Evolutionary conservation across 306 rosid genomes (phyloP), one percentile per base, ranked within the genome.

Genomic region (Rosa lucieae): DNA sequence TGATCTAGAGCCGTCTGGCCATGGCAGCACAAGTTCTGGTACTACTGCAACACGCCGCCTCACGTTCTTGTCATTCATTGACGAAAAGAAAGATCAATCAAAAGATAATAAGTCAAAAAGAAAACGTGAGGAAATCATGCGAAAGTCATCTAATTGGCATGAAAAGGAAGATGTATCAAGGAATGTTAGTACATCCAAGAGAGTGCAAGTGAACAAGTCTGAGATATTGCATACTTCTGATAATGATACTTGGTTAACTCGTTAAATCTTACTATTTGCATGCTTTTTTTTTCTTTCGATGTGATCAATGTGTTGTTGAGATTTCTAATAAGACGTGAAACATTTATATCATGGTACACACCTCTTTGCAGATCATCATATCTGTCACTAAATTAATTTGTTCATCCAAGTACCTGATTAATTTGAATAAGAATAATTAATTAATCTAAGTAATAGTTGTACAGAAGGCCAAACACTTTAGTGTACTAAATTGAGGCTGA

Each of bases 41-140:
- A 13, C 84, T 21, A 70, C 32, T 76, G 73, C 81, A 18, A 35
- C 46, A 13, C 62, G 51, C 13, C 29, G 82, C 9, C 71, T 20
- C 35, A 32, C 49, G 20, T 88, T 85, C 85, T 43, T 86, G 0
- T 65, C 73, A 23, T 88, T 83, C 80, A 12, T 73, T 2, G 86
- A 86, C 5, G 29, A 73, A 68, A 88, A 74, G 81, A 76, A 51
- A 15, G 85, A 77, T 0, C 35, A 63, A 72, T 49, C 71, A 8
- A 62, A 77, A 15, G 58, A 40, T 18, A 40, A 40, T 5, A 79
- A 76, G 55, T 49, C 73, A 1, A 88, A 92, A 68, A 85, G 91
- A 37, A 89, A 89, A 75, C 70, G 81, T 1, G 74, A 66, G 3
- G 81, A 86, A 46, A 29, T 47, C 67, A 12, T 56, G 26, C 29